Conservation (phyloP, 1,284 basidiomycete species). For the Schizophyllum amplum region DNA sequence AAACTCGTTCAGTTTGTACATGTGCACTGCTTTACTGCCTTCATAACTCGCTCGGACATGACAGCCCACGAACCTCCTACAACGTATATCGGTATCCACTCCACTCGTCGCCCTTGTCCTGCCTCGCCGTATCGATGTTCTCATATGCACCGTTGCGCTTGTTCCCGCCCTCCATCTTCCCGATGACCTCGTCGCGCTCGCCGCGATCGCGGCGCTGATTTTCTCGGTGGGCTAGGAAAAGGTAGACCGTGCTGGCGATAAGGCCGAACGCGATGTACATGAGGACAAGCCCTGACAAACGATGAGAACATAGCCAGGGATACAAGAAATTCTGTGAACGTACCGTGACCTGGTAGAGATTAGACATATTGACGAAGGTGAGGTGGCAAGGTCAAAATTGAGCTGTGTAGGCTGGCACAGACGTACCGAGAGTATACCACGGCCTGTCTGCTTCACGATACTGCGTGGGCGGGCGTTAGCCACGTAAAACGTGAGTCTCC, state of each 20-base stretch:
- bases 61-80: no score
- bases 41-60: background rate
- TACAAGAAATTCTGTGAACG: conserved; percentile 1
- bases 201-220: conserved; percentile 57
- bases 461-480: conserved; percentile 20
- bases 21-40: background rate
- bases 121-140: conserved; percentile 42
- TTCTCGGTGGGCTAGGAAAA: conserved; percentile 44
- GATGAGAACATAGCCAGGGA: background rate
- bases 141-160: conserved; percentile 39
- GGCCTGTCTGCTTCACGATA: conserved; percentile 61
- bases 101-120: conserved; percentile 52
- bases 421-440: conserved; percentile 51
- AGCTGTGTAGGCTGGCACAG: background rate
- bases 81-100: conserved; percentile 48
- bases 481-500: background rate
- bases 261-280: conserved; percentile 65
- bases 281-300: conserved; percentile 45
- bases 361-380: no score
- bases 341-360: conserved; percentile 38
- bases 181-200: conserved; percentile 61
- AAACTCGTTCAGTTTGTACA: no score
- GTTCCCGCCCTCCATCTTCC: conserved; percentile 25
- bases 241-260: conserved; percentile 37
- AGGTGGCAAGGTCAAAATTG: no score